Evolutionary conservation across 2,329 filamentous ascomycete species (phyloP).

Genomic region (Penicillium sp.): DNA sequence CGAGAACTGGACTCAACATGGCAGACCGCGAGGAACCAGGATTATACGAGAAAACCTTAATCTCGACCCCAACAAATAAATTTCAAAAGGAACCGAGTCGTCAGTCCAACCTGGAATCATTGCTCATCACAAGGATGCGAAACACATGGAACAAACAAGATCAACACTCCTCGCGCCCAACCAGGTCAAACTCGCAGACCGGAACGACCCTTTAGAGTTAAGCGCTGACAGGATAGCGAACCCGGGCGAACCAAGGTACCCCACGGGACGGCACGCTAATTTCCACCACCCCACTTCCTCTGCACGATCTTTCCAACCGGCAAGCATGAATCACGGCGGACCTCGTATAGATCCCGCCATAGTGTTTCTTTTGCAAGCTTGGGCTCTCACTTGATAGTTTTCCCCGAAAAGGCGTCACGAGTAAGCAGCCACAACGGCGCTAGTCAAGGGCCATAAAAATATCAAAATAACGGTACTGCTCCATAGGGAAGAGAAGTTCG

Average conservation of each 20-base stretch:
- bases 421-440: neutral
- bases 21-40: neutral
- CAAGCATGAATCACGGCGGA: neutral
- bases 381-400: neutral
- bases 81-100: neutral
- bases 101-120: neutral
- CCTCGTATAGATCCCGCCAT: neutral
- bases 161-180: neutral
- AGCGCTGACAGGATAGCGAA: neutral
- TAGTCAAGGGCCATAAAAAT: neutral
- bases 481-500: neutral
- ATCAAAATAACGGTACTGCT: neutral
- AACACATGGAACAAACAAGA: neutral
- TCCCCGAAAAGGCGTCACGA: neutral
- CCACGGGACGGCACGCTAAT: conserved; percentile 1
- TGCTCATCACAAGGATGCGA: neutral
- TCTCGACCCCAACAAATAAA: neutral
- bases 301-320: neutral
- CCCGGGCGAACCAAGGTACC: neutral
- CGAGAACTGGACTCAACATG: neutral
- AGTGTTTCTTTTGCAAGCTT: neutral
- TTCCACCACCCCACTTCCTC: neutral
- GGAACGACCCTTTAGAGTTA: neutral
- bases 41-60: neutral
- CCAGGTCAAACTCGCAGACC: neutral